These are phyloP conservation scores for Balakata baccata DNA, from an alignment of 345 rosid genomes.

Conservation along the genomic window DNA sequence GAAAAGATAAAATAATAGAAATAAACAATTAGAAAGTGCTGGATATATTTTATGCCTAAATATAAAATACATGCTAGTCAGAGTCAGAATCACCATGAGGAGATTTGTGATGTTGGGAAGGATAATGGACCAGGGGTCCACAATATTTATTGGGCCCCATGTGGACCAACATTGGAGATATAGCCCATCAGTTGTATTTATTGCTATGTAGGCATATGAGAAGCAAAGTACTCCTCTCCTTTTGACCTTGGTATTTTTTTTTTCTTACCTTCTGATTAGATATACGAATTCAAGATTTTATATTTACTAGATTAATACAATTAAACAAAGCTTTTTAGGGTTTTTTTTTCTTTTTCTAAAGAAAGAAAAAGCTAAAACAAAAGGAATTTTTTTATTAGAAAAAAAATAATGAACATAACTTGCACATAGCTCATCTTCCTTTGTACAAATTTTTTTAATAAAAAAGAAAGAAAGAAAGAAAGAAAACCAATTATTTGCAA, in stretches of 20 bases:
- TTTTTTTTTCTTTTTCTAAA: no score
- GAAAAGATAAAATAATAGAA: no score
- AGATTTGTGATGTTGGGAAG: constrained; percentile 14
- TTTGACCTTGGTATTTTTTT: constrained; percentile 20
- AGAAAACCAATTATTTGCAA: constrained; percentile 14
- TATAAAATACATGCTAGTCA: constrained; percentile 8
- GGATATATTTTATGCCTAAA: no score
- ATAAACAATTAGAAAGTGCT: no score
- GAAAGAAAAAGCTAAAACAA: no score
- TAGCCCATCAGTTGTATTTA: constrained; percentile 31
- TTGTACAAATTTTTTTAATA: no score
- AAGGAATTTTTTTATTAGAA: background rate
- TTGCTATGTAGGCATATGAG: constrained; percentile 8
- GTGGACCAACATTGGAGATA: constrained; percentile 22
- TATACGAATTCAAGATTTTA: no score
- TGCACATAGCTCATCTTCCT: constrained; percentile 58
- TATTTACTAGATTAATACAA: no score
- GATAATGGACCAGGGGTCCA: constrained; percentile 34
- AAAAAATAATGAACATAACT: background rate
- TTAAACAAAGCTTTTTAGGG: no score
- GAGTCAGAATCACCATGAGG: constrained; percentile 14
- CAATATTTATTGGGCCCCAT: constrained; percentile 22
- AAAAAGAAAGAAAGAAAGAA: background rate
- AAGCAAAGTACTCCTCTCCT: background rate
- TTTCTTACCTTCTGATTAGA: background rate